Evolutionary conservation across 2,329 filamentous ascomycete species (phyloP).

Genomic region (Cordyceps cicadae): DNA sequence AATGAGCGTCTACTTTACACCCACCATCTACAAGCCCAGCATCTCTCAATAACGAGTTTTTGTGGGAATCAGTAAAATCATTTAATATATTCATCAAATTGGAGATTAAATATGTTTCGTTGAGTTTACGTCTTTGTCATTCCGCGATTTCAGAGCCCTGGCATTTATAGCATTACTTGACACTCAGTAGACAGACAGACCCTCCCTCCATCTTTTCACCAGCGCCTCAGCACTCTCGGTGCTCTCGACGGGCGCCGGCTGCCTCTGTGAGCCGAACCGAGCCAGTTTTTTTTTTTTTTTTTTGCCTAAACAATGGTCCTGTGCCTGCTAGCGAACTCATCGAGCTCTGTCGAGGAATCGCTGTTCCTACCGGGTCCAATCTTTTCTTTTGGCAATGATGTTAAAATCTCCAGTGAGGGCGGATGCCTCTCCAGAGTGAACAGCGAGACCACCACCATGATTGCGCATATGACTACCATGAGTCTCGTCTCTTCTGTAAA

Average conservation of each 20-base stretch:
- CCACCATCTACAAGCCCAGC: conserved; percentile 16
- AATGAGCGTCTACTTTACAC: conserved; percentile 34
- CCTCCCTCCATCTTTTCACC: neutral
- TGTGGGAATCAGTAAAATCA: neutral
- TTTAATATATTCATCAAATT: neutral
- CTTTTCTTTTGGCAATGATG: conserved; percentile 22
- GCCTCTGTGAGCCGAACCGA: neutral
- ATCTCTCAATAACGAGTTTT: conserved; percentile 7
- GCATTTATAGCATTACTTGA: neutral
- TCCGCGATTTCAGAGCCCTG: neutral
- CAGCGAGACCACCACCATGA: conserved; percentile 35
- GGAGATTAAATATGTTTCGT: neutral
- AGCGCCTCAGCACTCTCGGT: neutral
- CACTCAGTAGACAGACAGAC: neutral
- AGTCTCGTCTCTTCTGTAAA: conserved; percentile 39
- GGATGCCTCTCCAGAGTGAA: conserved; percentile 38
- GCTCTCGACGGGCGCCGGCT: neutral
- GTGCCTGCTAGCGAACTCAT: conserved; percentile 20
- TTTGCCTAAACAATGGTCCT: neutral
- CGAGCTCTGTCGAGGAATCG: conserved; percentile 31
- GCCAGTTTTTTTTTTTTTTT: no score
- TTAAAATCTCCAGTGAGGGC: conserved; percentile 25
- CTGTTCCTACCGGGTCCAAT: conserved; percentile 25
- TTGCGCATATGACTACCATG: conserved; percentile 35
- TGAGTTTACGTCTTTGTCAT: neutral